phyloP scores from a whole-genome alignment of 306 rosid genomes.

The peach (Prunus persica) region DNA sequence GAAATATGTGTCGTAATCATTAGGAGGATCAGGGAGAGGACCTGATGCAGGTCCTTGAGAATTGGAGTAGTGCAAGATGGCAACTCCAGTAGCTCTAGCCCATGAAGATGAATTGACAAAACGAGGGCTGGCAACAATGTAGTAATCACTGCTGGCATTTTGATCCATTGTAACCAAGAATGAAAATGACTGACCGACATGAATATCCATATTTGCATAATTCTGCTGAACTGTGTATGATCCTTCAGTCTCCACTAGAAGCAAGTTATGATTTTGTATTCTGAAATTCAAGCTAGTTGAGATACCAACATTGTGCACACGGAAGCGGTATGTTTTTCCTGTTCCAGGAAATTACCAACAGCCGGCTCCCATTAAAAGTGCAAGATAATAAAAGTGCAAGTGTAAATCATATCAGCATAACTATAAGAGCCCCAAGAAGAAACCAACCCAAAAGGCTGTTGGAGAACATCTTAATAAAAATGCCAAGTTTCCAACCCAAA shows the following conservation, averaged over 20 bases:
- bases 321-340: slow-evolving; percentile 75
- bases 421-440: not conserved
- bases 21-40: slow-evolving; percentile 71
- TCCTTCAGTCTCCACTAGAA: slow-evolving; percentile 83
- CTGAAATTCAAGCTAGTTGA: slow-evolving; percentile 76
- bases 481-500: not conserved
- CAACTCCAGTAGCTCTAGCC: slow-evolving; percentile 66
- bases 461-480: not conserved
- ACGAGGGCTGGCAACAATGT: slow-evolving; percentile 73
- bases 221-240: slow-evolving; percentile 78
- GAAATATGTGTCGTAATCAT: slow-evolving; percentile 55
- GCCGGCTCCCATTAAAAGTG: not conserved
- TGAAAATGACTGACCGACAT: slow-evolving; percentile 85
- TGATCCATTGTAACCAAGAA: slow-evolving; percentile 92
- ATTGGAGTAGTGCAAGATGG: slow-evolving; percentile 71
- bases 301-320: slow-evolving; percentile 87
- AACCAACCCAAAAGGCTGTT: not conserved
- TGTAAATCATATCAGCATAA: not conserved
- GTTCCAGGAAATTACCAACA: slow-evolving; percentile 31
- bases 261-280: slow-evolving; percentile 75
- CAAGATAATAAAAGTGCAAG: slow-evolving; percentile 4
- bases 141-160: slow-evolving; percentile 76
- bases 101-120: slow-evolving; percentile 67
- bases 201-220: slow-evolving; percentile 73
- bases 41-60: slow-evolving; percentile 82